These are phyloP conservation scores for Boechera divaricarpa DNA, from an alignment of 345 rosid genomes.

Conservation along the genomic window DNA sequence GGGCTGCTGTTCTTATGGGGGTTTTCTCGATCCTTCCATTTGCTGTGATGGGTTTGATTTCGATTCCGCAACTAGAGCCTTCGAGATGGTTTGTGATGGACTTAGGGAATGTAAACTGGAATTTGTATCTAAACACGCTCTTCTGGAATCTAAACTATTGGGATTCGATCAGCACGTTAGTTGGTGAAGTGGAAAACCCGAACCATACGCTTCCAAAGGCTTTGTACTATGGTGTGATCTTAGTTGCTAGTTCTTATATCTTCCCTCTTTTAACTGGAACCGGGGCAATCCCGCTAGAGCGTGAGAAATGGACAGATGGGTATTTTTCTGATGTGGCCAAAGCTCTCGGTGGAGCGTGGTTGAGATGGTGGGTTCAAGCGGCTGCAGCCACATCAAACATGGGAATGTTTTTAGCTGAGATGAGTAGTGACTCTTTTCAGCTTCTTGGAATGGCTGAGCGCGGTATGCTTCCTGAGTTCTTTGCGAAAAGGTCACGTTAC, in stretches of 20 bases:
- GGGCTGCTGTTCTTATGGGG: constrained; percentile 70
- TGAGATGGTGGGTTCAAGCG: constrained; percentile 77
- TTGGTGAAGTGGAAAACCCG: constrained; percentile 79
- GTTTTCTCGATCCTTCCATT: constrained; percentile 75
- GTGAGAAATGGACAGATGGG: constrained; percentile 74
- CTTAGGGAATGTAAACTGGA: constrained; percentile 62
- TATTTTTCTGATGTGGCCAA: constrained; percentile 65
- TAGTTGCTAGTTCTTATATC: constrained; percentile 65
- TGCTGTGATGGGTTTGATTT: constrained; percentile 64
- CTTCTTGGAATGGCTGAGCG: constrained; percentile 83
- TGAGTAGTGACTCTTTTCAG: constrained; percentile 89
- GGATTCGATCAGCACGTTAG: constrained; percentile 78
- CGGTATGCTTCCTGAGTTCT: constrained; percentile 75
- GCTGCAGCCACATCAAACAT: constrained; percentile 78
- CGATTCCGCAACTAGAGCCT: constrained; percentile 68
- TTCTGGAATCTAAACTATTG: constrained; percentile 84
- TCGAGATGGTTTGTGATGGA: constrained; percentile 71
- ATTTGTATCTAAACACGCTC: constrained; percentile 69
- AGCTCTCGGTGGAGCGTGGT: constrained; percentile 67
- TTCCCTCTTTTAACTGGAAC: constrained; percentile 65
- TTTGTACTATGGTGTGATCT: constrained; percentile 63
- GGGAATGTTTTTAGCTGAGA: constrained; percentile 81
- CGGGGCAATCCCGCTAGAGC: constrained; percentile 70
- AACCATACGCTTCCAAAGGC: constrained; percentile 71
- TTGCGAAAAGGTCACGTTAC: constrained; percentile 60